phyloP scores from a whole-genome alignment of 805 yeast genomes.

The Candida vartiovaarae region DNA sequence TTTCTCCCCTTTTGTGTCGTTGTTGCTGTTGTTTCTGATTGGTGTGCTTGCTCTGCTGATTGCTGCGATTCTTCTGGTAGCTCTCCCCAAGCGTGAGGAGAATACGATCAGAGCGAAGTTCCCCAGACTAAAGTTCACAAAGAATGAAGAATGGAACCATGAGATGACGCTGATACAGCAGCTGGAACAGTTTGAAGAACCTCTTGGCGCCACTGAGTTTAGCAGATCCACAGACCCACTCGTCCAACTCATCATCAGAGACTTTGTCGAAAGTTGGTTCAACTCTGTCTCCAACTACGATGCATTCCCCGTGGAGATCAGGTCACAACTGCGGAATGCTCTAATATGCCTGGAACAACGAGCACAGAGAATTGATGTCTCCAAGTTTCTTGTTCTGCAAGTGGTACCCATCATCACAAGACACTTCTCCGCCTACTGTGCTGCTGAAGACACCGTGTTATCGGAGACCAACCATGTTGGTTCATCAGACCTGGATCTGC shows the following conservation, averaged over 20 bases:
- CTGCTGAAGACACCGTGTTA: constrained; percentile 29
- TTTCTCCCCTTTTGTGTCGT: constrained; percentile 4
- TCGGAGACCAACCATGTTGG: constrained; percentile 25
- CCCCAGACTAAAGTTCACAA: constrained; percentile 24
- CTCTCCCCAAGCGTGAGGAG: constrained; percentile 7
- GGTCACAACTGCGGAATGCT: constrained; percentile 34
- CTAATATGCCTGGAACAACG: constrained; percentile 36
- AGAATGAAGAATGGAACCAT: constrained; percentile 24
- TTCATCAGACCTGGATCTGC: constrained; percentile 31
- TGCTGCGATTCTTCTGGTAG: constrained; percentile 1
- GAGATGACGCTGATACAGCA: constrained; percentile 15
- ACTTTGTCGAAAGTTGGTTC: constrained; percentile 56
- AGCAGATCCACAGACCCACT: constrained; percentile 40
- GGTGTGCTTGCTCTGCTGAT: not conserved
- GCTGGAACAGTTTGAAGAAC: constrained; percentile 6
- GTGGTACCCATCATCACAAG: constrained; percentile 59
- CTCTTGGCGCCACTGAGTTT: constrained; percentile 4
- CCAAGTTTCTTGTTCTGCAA: constrained; percentile 49
- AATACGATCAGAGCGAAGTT: constrained; percentile 6
- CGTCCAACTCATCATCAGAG: constrained; percentile 38
- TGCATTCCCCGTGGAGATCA: constrained; percentile 35
- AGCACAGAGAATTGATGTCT: constrained; percentile 39
- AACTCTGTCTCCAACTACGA: constrained; percentile 32
- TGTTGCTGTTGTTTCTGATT: constrained; percentile 1
- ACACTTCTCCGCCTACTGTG: constrained; percentile 49